Base-by-base conservation (phyloP, 2,329 filamentous ascomycete genomes). In the Colletotrichum sp. region DNA sequence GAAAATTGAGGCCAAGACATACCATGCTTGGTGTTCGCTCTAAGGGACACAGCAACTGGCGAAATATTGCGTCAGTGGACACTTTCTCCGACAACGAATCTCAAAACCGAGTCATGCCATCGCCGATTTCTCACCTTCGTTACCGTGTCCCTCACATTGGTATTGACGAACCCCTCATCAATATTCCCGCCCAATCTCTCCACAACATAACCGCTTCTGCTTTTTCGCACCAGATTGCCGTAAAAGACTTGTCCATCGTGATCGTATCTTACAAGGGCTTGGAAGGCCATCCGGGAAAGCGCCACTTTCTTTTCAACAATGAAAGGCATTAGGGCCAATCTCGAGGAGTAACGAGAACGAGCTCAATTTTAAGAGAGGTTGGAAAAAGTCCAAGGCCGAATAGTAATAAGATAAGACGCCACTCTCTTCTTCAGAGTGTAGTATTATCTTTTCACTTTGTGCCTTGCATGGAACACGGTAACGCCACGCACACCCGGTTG, bases 1-100 rank as follows among this genome's bases (percentile, higher is more conserved):
- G 54, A 63, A 79, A 81, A 66, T 81, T 80, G 31, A 81, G 69
- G 11, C 79, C 80, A 4, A 80, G 77, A 51, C 79, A 81, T 31
- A 78, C 76, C 24, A 80, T 78, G 24, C n/a, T 29, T 15, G 27
- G 73, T 31, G 43, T 76, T 63, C 21, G 70, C 47, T 57, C 72
- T 64, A n/a, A 63, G 66, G 47, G 76, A 68, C 27, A 77, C 43
- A 70, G 73, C 68, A 70, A 73, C 76, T 31, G 12, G 24, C n/a
- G 59, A 16, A 33, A 33, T 8, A 24, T 62, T 24, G 57, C n/a
- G 18, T 34, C 54, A 24, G 27, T 27, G 54, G 13, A 29, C 54
- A 57, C 8, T 34, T 33, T 33, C 57, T 16, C n/a, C 12, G 18
- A 47, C 38, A 47, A 43, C 9, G 3, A n/a, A 47, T 47, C 38